Conservation (phyloP, 2,329 filamentous ascomycete genomes). For the Colletotrichum tropicale region DNA sequence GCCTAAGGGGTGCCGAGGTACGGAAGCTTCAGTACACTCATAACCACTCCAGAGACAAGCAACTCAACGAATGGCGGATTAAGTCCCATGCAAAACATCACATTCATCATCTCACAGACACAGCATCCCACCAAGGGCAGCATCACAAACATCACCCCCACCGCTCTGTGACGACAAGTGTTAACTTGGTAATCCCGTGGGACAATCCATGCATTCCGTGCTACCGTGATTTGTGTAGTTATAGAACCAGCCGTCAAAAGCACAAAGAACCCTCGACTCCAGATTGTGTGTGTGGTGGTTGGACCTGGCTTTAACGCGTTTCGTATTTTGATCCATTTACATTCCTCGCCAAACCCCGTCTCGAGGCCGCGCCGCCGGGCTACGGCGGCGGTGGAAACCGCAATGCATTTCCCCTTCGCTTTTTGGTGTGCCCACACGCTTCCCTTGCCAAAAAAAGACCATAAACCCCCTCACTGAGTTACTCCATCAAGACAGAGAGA, state of each 20-base stretch:
- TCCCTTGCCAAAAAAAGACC: background rate
- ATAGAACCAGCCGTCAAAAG: slow-evolving; percentile 24
- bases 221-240: slow-evolving; percentile 25
- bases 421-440: background rate
- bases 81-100: background rate
- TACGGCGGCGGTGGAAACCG: no score
- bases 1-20: fast-evolving
- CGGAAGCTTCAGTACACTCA: no score
- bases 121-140: no score
- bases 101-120: background rate
- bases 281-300: slow-evolving; percentile 5
- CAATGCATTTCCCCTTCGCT: no score
- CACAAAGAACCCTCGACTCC: slow-evolving; percentile 26
- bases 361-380: background rate
- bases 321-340: slow-evolving; percentile 9
- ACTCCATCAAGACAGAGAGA: background rate
- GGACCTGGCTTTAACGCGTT: background rate
- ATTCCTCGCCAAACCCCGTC: background rate
- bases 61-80: no score
- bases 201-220: slow-evolving; percentile 28
- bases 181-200: slow-evolving; percentile 20
- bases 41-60: no score
- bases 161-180: background rate
- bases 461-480: slow-evolving; percentile 7
- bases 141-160: background rate